Base-by-base conservation (phyloP, 2,329 filamentous ascomycete genomes). In the Cercospora citrullina region DNA sequence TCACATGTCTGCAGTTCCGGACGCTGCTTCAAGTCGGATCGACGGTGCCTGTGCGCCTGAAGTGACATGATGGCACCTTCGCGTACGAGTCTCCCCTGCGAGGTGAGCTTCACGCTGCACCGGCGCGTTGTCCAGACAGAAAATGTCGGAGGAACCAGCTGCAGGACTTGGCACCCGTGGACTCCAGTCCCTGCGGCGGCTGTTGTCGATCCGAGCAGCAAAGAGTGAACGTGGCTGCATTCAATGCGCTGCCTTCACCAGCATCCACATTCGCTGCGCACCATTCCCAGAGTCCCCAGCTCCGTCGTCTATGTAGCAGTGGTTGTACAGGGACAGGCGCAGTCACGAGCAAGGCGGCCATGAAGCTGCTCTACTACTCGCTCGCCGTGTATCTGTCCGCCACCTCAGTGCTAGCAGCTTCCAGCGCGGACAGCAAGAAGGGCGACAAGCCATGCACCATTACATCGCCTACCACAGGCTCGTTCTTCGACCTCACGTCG, bases 401-500 rank as follows among this genome's bases (percentile, higher is more conserved):
- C 64, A 72, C 71, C 48, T 59, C 67, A 18, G 73, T 72, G 66
- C 75, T 79, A 42, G 79, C 80, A 59, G 77, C 80, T 26, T 68
- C 74, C 72, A 65, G 68, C 76, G 78, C 79, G 48, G 76, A 64
- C 63, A 66, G 67, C 60, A 72, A 81, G 63, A 63, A 64, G 33
- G 36, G 60, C 23, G 65, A 69, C 53, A 69, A 71, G 23, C 68
- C 84, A 69, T 90, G 88, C 76, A 88, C 87, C n/a, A 85, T 87
- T 66, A 83, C 85, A 70, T 89, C 87, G 26, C 85, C 87, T 3
- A 84, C 82, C n/a, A 85, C 83, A 12, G 87, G 87, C 66, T 81
- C 85, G 64, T 90, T 87, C 81, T 90, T 88, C 79, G 87, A 90
- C 75, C 81, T 90, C 30, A 88, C 84, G 72, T 81, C 84, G 7